A percentile compares a stretch with the other conserved stretches of the same genome.
Conservation (phyloP, 129 eudicot genomes). For the Centaurea solstitialis region DNA sequence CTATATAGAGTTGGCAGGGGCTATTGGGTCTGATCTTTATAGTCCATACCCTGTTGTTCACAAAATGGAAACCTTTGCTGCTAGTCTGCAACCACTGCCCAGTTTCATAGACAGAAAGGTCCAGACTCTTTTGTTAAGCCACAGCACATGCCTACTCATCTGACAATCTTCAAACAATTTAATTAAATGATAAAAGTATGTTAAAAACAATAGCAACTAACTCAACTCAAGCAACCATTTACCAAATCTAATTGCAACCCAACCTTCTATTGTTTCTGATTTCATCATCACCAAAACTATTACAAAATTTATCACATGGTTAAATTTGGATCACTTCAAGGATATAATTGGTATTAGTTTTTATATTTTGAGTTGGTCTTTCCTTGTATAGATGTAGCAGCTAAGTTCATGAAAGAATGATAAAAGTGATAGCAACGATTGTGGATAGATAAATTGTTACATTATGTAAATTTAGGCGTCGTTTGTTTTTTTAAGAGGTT, state of each 20-base stretch:
- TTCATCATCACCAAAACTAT: neutral
- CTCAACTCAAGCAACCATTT: neutral
- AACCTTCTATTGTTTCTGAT: neutral
- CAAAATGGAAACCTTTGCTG: conserved; percentile 33
- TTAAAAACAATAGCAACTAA: conserved; percentile 4
- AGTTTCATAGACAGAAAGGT: conserved; percentile 23
- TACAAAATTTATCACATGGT: no score
- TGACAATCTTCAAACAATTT: conserved; percentile 28
- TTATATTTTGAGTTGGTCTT: neutral
- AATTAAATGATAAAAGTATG: neutral
- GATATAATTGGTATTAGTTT: neutral
- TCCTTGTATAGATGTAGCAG: neutral
- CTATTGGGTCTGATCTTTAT: conserved; percentile 20
- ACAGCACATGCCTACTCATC: conserved; percentile 38
- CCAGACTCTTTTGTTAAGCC: conserved; percentile 26
- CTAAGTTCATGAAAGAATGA: no score
- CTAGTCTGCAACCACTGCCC: conserved; percentile 24
- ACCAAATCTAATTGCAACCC: neutral
- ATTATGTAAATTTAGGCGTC: no score
- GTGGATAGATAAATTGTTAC: no score
- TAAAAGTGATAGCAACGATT: no score
- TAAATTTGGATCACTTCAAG: neutral
- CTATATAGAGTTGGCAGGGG: conserved; percentile 15
- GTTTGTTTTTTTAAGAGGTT: no score
- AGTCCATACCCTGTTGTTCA: conserved; percentile 31